Base-by-base conservation (phyloP, 495 filamentous ascomycete species). In the Penicillium samsonianum region DNA sequence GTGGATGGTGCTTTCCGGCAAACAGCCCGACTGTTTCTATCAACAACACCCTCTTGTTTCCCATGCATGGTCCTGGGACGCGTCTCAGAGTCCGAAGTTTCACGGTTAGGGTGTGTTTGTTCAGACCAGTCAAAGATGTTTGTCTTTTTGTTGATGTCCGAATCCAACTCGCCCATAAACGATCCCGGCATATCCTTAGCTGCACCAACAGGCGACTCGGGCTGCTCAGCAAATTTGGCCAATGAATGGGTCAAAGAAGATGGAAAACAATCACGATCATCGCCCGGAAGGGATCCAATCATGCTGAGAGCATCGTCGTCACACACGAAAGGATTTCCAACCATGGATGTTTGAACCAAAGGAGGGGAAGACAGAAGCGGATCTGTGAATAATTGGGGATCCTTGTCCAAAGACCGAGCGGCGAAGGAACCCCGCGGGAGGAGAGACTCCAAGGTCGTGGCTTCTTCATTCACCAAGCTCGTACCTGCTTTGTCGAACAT, bases 41-140 rank as follows among this genome's bases (percentile, higher is more conserved):
- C 67, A 59, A 90, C 84, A 48, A 80, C 77, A 64, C 42, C 42
- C 16, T 86, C 82, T 69, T 96, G 91, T 73, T 95, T 97, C 3
- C 90, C 91, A 75, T 97, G 92, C 40, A 95, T 89, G 11, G 92
- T 96, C 58, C 88, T 88, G 11, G 94, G 93, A 53, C 93, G 83
- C 44, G 81, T 78, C 42, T 86, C 83, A 22, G 81, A 74, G 43
- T 85, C 80, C 37, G 72, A 57, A 3, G 60, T 50, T 48, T 79
- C 78, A 37, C 73, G 77, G 64, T 82, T 88, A 45, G 73, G 73
- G 22, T 75, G 73, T 35, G 82, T 67, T 35, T 88, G 82, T 68
- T 96, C 92, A 45, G 88, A 87, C 90, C 91, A 96, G 69, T 96
- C 90, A 63, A 95, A 96, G 23, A 92, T 82, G 52, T 78, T 79